Evolutionary conservation across 352 stramenopile species (phyloP).

Genomic region (Globisporangium mamillatum): DNA sequence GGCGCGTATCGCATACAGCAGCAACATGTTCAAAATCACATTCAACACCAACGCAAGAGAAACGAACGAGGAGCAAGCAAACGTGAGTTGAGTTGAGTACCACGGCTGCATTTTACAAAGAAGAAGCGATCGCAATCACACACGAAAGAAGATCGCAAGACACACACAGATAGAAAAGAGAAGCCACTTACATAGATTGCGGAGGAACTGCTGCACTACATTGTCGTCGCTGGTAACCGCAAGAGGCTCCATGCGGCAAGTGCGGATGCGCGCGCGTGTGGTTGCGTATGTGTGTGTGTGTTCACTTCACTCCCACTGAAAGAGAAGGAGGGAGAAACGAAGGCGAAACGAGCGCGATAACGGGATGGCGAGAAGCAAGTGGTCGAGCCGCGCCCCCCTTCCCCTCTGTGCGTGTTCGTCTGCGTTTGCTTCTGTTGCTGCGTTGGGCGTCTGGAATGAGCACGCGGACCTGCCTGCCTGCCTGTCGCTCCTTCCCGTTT

Average conservation of each 20-base stretch:
- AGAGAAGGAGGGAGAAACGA: not conserved
- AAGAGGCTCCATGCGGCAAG: conserved; percentile 5
- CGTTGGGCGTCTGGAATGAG: not conserved
- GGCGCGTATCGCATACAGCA: conserved; percentile 7
- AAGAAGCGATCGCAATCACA: not conserved
- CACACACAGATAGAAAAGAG: not conserved
- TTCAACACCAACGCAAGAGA: not conserved
- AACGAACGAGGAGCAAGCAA: not conserved
- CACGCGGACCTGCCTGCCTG: not conserved
- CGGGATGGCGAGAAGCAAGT: not conserved
- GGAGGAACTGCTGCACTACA: conserved; percentile 17
- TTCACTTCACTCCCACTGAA: not conserved
- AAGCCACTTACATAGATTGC: conserved; percentile 17
- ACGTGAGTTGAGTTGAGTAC: conserved; percentile 2
- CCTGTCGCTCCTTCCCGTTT: not conserved
- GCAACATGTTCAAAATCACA: not conserved
- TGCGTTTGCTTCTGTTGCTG: not conserved
- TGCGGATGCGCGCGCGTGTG: not conserved
- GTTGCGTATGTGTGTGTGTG: not conserved
- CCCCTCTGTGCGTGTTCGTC: not conserved
- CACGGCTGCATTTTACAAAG: not conserved
- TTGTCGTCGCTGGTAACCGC: conserved; percentile 2
- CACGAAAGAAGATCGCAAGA: not conserved
- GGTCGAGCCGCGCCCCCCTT: not conserved
- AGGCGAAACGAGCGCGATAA: not conserved